Evolutionary conservation across 225 moss, liverwort and hornwort species (phyloP).

Genomic region (Neckera pumila): DNA sequence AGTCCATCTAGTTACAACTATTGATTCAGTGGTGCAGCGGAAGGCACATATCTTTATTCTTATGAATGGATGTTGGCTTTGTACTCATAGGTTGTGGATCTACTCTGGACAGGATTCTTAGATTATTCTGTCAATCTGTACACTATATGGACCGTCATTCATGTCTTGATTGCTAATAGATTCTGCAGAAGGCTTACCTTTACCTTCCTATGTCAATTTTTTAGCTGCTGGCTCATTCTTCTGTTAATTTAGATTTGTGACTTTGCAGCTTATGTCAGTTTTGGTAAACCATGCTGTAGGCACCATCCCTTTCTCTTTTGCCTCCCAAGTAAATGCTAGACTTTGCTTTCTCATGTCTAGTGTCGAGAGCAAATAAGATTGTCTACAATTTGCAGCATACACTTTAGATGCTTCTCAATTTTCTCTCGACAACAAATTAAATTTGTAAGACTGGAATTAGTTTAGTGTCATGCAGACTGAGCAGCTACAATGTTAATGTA

Average conservation of each 20-base stretch:
- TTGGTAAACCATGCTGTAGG: neutral
- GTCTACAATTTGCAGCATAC: neutral
- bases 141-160: neutral
- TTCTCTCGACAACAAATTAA: neutral
- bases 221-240: neutral
- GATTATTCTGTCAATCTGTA: slow-evolving; percentile 10
- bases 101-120: neutral
- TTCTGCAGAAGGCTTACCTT: neutral
- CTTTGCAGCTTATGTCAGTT: neutral
- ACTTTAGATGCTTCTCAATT: neutral
- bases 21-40: neutral
- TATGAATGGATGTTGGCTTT: neutral
- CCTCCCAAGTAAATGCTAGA: neutral
- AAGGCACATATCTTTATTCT: neutral
- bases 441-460: neutral
- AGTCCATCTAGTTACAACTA: neutral
- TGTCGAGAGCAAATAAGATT: no score
- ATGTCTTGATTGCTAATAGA: neutral
- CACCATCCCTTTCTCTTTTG: neutral
- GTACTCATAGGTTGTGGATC: neutral
- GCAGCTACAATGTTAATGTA: neutral
- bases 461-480: neutral
- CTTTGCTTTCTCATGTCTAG: neutral
- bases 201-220: neutral
- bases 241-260: neutral